Evolutionary conservation across 2,329 filamentous ascomycete species (phyloP).

Genomic region (Talaromyces sp.): DNA sequence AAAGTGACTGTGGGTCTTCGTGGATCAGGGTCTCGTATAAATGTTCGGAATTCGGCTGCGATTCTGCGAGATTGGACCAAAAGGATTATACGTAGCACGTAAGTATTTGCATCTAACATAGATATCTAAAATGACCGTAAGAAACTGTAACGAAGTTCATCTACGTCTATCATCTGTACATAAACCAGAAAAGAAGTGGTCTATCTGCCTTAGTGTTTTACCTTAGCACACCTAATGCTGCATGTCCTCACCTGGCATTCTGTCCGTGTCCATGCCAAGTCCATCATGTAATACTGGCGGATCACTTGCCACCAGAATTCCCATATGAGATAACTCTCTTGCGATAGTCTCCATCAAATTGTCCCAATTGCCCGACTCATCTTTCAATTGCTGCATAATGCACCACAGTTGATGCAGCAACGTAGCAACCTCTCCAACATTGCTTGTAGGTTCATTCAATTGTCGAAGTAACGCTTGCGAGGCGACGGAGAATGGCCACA

Average conservation of each 20-base stretch:
- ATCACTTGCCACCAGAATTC: not conserved
- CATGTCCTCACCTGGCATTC: not conserved
- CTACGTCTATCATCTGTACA: not conserved
- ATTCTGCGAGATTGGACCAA: not conserved
- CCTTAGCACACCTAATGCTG: not conserved
- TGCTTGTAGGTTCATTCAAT: not conserved
- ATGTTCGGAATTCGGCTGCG: not conserved
- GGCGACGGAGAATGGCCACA: constrained; percentile 2
- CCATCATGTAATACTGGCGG: not conserved
- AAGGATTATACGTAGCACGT: not conserved
- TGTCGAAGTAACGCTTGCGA: constrained; percentile 5
- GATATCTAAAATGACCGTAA: not conserved
- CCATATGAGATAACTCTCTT: not conserved
- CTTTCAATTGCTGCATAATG: constrained; percentile 4
- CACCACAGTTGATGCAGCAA: not conserved
- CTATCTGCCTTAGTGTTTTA: not conserved
- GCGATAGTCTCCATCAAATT: not conserved
- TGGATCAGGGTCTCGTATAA: not conserved
- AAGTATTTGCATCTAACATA: not conserved
- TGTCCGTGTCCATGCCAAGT: not conserved
- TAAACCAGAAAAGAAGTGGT: not conserved
- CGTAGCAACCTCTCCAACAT: not conserved
- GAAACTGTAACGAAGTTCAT: not conserved
- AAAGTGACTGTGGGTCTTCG: not conserved
- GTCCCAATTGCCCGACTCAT: constrained; percentile 19